Percentiles rank a stretch among this genome's conserved stretches.
These are phyloP conservation scores for Candolleomyces aberdarensis DNA, from an alignment of 768 basidiomycete species.

Conservation along the genomic window DNA sequence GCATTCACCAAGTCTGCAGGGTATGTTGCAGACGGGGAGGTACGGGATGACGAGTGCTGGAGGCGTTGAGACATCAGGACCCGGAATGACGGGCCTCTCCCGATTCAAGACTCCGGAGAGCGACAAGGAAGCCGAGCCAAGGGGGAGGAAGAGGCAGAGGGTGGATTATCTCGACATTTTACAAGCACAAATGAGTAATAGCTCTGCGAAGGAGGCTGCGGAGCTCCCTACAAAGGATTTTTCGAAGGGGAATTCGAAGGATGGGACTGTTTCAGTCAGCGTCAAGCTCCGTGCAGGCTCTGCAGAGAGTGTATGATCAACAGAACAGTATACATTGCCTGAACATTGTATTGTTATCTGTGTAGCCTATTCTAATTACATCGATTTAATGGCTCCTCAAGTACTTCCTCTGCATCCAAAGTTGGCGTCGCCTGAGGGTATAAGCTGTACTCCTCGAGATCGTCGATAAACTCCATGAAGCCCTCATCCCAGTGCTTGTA, in stretches of 20 bases:
- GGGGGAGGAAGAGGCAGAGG: slow-evolving; percentile 26
- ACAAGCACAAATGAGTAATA: not conserved
- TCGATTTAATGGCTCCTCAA: too few species aligned
- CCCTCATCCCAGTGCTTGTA: not conserved
- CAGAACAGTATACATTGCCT: too few species aligned
- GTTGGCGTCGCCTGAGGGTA: not conserved
- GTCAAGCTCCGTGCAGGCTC: not conserved
- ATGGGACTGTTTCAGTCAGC: not conserved
- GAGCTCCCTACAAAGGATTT: not conserved
- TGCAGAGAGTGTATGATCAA: not conserved
- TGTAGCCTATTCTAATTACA: too few species aligned
- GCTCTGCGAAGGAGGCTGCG: not conserved
- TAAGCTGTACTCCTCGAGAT: not conserved
- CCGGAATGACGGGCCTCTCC: slow-evolving; percentile 1
- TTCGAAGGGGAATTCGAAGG: not conserved
- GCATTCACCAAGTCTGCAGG: slow-evolving; percentile 17
- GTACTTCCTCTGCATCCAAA: too few species aligned
- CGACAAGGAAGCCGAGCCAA: slow-evolving; percentile 20
- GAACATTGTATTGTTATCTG: too few species aligned
- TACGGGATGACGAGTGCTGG: not conserved
- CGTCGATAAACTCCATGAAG: not conserved
- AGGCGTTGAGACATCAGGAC: not conserved
- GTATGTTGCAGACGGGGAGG: slow-evolving; percentile 6
- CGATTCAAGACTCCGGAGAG: slow-evolving; percentile 9
- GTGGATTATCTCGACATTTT: not conserved